These are phyloP conservation scores for Calonectria hawksworthii DNA, from an alignment of 2,329 filamentous ascomycete genomes.

Conservation along the genomic window DNA sequence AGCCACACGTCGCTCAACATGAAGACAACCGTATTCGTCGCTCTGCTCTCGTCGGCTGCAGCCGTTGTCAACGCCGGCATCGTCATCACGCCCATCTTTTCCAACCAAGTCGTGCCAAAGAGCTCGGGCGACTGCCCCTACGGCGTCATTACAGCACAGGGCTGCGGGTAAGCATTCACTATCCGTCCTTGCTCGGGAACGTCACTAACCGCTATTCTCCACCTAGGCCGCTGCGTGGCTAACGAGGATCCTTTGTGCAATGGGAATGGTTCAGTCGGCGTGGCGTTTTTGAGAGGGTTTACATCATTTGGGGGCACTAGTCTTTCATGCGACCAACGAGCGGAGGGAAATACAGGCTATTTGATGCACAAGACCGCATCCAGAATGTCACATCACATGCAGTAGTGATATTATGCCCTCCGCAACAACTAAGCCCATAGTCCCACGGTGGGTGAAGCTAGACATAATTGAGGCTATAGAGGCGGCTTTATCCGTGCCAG, in stretches of 20 bases:
- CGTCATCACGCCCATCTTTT: conserved; percentile 67
- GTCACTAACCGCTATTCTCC: not conserved
- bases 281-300: conserved; percentile 11
- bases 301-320: not conserved
- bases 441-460: not conserved
- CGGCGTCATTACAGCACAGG: conserved; percentile 68
- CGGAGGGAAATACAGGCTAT: not conserved
- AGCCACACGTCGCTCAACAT: conserved; percentile 38
- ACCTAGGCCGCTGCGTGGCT: conserved; percentile 38
- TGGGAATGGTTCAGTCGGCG: not conserved
- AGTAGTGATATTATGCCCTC: not conserved
- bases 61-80: conserved; percentile 66
- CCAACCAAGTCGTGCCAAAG: conserved; percentile 66
- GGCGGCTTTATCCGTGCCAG: not conserved
- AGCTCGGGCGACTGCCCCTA: conserved; percentile 66
- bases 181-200: not conserved
- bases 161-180: conserved; percentile 66
- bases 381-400: not conserved
- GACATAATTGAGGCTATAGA: not conserved
- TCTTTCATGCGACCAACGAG: not conserved
- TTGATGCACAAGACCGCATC: not conserved
- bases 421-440: not conserved
- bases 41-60: conserved; percentile 59
- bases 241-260: not conserved
- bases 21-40: conserved; percentile 47